Base-by-base conservation (phyloP, 352 stramenopile species). In the Elongisporangium undulatum region DNA sequence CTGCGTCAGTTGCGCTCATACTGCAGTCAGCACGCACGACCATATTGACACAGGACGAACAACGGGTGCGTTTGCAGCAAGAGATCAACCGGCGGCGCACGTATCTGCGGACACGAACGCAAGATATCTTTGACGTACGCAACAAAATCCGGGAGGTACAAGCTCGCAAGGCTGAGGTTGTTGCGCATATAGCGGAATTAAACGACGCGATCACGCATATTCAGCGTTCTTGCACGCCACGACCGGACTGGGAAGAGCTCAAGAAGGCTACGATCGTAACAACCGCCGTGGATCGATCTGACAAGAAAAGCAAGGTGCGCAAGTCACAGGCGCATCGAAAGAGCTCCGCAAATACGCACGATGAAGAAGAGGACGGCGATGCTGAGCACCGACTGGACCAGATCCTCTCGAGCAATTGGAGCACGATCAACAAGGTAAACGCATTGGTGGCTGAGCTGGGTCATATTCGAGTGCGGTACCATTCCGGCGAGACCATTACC, bases 101-200 rank as follows among this genome's bases (percentile, higher is more conserved):
- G 5, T 56, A 68, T 6, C 59, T 87, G 2, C 67, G 78, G 21
- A 55, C 53, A 19, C 72, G 70, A 3, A 92, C 79, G 2, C 76
- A 88, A 29, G 64, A 75, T 16, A 85, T 92, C 20, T 92, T 92
- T 39, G 70, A 84, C 49, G 70, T 88, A 12, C 78, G 80, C 8
- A 79, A 73, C 26, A 58, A 74, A 13, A 62, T 77, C 2, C 53
- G 72, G 1, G 56, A 67, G 13, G 34, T 88, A 5, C 71, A 87
- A 53, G 56, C 61, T 16, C 51, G 69, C 10, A 69, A 62, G 15
- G 51, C 55, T 0, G 56, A 61, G 1, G 58, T 87, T 9, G 49
- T 60, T 7, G 61, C 58, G 1, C 54, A 79, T 4, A 58, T 68
- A 2, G 61, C 64, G 12, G 62, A 58, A 13, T 51, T 87, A 1